Evolutionary conservation across 129 eudicot genomes (phyloP).

Genomic region (Escallonia herrerae): DNA sequence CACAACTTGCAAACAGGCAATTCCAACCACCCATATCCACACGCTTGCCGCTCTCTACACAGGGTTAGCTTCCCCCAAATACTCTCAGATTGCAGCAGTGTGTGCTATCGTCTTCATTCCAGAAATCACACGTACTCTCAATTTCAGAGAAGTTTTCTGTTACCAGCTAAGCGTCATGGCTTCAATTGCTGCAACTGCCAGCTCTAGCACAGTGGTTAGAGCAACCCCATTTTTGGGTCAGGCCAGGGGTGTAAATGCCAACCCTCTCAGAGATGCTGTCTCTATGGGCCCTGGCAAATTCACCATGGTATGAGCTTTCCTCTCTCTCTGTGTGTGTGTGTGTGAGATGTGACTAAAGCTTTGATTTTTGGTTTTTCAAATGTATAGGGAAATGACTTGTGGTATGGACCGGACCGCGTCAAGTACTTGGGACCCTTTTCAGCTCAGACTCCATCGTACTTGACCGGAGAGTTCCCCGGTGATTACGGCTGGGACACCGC

Average conservation of each 20-base stretch:
- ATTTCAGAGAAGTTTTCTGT: background rate
- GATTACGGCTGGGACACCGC: conserved; percentile 95
- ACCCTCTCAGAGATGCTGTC: conserved; percentile 52
- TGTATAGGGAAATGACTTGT: conserved; percentile 50
- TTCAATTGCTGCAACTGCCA: conserved; percentile 54
- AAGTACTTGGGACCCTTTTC: conserved; percentile 90
- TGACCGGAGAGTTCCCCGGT: conserved; percentile 81
- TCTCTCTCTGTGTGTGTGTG: background rate
- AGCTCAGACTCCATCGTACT: conserved; percentile 77
- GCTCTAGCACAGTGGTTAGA: conserved; percentile 49
- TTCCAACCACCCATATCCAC: conserved; percentile 34
- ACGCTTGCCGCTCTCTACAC: conserved; percentile 13
- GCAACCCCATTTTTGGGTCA: conserved; percentile 77
- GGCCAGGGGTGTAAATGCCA: conserved; percentile 36
- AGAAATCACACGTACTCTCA: no score
- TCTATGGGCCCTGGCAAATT: conserved; percentile 46
- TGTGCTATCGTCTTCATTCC: no score
- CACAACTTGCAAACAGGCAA: conserved; percentile 34
- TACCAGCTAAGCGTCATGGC: conserved; percentile 5
- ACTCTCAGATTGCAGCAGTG: conserved; percentile 2
- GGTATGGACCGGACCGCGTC: conserved; percentile 90
- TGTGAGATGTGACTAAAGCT: background rate
- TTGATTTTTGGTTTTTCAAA: conserved; percentile 4
- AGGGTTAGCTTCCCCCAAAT: background rate
- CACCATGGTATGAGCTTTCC: conserved; percentile 45